A percentile compares a stretch with the other conserved stretches of the same genome.
Conservation (phyloP, 2,329 filamentous ascomycete species). For the Neofusicoccum laricinum region DNA sequence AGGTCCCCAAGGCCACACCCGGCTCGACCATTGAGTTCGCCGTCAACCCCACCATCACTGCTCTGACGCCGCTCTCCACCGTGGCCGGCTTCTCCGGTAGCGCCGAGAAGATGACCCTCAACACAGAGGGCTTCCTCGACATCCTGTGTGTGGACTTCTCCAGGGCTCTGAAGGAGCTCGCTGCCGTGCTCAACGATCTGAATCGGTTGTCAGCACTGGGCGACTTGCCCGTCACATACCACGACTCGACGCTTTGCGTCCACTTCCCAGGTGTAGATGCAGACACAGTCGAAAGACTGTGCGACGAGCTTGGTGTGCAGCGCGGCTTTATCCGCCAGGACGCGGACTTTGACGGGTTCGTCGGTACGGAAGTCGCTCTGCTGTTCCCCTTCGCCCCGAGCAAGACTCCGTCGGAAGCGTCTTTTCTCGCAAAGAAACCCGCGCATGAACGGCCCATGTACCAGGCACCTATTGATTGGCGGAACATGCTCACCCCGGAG, state of each 20-base stretch:
- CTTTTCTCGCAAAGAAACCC: constrained; percentile 42
- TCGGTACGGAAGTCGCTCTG: constrained; percentile 71
- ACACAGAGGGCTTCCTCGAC: constrained; percentile 80
- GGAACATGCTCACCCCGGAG: constrained; percentile 53
- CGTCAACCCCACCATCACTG: constrained; percentile 84
- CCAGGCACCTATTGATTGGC: constrained; percentile 53
- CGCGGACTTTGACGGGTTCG: constrained; percentile 64
- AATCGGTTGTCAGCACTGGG: constrained; percentile 73
- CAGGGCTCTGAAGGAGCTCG: constrained; percentile 78
- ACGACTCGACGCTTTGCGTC: constrained; percentile 68
- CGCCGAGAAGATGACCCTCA: constrained; percentile 58
- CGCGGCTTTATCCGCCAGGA: constrained; percentile 80
- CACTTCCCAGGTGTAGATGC: constrained; percentile 90
- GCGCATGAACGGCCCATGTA: constrained; percentile 27
- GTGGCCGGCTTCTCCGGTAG: constrained; percentile 51
- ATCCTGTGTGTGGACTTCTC: constrained; percentile 85
- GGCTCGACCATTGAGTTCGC: constrained; percentile 88
- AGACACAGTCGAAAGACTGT: constrained; percentile 76
- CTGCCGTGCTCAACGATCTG: constrained; percentile 75
- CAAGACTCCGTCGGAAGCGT: constrained; percentile 45
- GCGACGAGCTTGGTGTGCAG: constrained; percentile 80
- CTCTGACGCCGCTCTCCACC: constrained; percentile 68
- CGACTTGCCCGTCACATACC: constrained; percentile 76
- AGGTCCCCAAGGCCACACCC: constrained; percentile 55
- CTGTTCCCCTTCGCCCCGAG: constrained; percentile 83